phyloP scores from a whole-genome alignment of 2,329 filamentous ascomycete species.

The Diaporthe ampelina region DNA sequence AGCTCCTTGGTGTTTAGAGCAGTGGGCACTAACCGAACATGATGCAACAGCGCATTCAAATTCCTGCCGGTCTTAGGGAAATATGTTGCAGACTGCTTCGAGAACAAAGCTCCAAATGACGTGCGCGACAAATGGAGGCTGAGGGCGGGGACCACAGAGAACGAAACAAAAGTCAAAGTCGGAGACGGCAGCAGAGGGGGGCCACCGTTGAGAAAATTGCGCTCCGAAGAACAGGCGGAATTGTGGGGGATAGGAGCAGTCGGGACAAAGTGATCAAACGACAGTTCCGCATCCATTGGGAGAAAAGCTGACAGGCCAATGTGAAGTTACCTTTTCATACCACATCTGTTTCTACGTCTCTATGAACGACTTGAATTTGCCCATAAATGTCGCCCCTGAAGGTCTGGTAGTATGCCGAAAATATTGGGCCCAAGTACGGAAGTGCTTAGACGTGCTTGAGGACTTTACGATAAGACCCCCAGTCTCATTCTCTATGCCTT shows the following conservation, averaged over 20 bases:
- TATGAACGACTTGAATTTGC: no score
- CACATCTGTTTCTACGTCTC: background rate
- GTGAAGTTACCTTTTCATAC: background rate
- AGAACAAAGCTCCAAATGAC: slow-evolving; percentile 2
- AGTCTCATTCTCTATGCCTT: no score
- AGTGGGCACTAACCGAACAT: background rate
- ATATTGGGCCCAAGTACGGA: no score
- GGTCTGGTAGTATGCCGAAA: no score
- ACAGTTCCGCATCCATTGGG: background rate
- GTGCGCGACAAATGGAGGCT: slow-evolving; percentile 5
- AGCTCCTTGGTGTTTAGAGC: no score
- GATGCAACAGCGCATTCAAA: slow-evolving; percentile 1
- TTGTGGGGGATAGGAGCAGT: background rate
- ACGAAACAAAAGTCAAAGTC: background rate
- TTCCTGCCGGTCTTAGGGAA: background rate
- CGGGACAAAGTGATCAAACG: background rate
- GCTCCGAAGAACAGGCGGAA: background rate
- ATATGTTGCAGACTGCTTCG: slow-evolving; percentile 8
- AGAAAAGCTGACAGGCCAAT: background rate
- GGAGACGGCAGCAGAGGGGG: background rate
- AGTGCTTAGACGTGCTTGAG: no score
- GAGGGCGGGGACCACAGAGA: background rate
- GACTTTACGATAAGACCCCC: no score
- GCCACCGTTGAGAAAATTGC: background rate
- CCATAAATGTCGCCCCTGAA: no score